These are phyloP conservation scores for Cydonia oblonga DNA, from an alignment of 331 rosid species.

Conservation along the genomic window DNA sequence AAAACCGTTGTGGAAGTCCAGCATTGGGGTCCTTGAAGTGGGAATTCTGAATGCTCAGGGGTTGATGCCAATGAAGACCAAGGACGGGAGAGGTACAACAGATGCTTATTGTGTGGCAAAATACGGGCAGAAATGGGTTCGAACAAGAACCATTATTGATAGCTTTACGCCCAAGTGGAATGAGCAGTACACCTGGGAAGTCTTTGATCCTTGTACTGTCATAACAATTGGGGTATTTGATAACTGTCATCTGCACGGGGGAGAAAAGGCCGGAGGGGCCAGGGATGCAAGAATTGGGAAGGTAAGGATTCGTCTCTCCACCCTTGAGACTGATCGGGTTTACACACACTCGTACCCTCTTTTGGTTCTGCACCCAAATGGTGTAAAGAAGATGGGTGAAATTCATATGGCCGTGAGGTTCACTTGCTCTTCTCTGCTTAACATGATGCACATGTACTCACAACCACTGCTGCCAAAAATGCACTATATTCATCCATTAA, in stretches of 20 bases:
- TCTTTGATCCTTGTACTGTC: constrained; percentile 95
- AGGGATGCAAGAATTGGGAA: constrained; percentile 78
- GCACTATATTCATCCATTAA: constrained; percentile 87
- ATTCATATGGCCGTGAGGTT: constrained; percentile 91
- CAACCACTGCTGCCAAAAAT: constrained; percentile 86
- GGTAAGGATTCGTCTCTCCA: constrained; percentile 91
- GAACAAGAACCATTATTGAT: constrained; percentile 92
- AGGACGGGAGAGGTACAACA: constrained; percentile 67
- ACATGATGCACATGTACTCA: constrained; percentile 98
- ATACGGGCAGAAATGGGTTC: constrained; percentile 92
- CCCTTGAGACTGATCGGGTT: constrained; percentile 88
- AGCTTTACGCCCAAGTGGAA: constrained; percentile 84
- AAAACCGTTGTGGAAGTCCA: constrained; percentile 71
- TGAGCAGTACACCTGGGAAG: constrained; percentile 98
- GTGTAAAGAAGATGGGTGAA: constrained; percentile 97
- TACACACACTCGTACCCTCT: constrained; percentile 93
- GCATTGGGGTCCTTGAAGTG: constrained; percentile 84
- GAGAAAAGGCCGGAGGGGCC: constrained; percentile 65
- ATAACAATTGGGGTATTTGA: constrained; percentile 92
- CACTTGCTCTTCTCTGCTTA: constrained; percentile 72
- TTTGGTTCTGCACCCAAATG: constrained; percentile 66
- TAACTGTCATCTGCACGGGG: constrained; percentile 87
- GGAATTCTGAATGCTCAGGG: constrained; percentile 86
- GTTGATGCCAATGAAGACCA: constrained; percentile 80
- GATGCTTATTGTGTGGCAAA: constrained; percentile 94